phyloP scores from a whole-genome alignment of 2,329 filamentous ascomycete genomes.

The Cordyceps militaris region DNA sequence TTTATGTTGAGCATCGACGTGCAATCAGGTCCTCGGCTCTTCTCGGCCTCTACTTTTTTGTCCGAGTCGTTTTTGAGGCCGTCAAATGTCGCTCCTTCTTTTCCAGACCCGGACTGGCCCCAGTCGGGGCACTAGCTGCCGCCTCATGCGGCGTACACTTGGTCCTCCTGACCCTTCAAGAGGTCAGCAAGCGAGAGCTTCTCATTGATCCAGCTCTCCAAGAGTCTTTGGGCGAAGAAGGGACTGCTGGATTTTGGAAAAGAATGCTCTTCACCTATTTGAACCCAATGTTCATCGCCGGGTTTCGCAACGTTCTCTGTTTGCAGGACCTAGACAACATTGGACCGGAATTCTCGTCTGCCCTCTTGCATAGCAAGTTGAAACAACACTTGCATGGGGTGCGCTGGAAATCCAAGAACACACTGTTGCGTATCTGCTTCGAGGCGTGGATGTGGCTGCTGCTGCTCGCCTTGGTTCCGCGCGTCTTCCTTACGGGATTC shows the following conservation, averaged over 20 bases:
- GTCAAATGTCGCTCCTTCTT: background rate
- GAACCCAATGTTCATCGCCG: background rate
- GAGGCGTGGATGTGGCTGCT: background rate
- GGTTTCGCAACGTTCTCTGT: background rate
- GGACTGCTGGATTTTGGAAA: background rate
- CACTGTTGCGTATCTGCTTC: background rate
- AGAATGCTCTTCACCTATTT: background rate
- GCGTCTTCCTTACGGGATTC: background rate
- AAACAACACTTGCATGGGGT: background rate
- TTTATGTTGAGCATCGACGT: background rate
- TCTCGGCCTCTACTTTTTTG: background rate
- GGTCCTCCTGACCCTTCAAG: background rate
- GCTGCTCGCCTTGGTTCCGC: background rate
- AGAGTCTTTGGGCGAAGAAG: background rate
- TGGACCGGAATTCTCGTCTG: background rate
- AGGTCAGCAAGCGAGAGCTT: background rate
- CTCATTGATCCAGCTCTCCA: background rate
- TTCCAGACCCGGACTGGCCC: background rate
- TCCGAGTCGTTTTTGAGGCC: background rate
- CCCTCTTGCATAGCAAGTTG: background rate
- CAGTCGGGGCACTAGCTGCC: background rate
- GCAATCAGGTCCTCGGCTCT: background rate
- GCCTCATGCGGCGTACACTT: background rate
- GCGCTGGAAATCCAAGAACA: background rate
- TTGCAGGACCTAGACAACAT: background rate